Conservation (phyloP, 352 stramenopile genomes). For the Globisporangium ultimum region DNA sequence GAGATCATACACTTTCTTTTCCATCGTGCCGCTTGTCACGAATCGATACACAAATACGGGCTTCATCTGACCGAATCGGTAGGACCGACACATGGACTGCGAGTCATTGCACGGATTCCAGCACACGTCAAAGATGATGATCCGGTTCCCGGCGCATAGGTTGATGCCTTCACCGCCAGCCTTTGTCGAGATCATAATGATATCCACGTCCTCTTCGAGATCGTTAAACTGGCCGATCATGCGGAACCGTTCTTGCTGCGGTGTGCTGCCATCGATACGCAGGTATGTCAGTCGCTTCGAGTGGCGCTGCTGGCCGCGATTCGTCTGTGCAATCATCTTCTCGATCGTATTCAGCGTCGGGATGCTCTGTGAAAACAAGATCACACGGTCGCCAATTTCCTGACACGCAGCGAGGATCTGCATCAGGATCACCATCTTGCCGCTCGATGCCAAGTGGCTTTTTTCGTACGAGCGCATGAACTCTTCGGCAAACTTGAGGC, state of each 20-base stretch:
- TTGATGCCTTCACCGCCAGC: conserved; percentile 88
- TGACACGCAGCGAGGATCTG: conserved; percentile 70
- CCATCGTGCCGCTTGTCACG: conserved; percentile 89
- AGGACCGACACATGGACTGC: conserved; percentile 92
- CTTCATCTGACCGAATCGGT: conserved; percentile 91
- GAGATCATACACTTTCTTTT: conserved; percentile 91
- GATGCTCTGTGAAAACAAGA: conserved; percentile 90
- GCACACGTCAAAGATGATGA: conserved; percentile 91
- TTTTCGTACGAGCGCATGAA: conserved; percentile 62
- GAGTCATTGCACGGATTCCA: conserved; percentile 92
- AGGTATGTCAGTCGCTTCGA: conserved; percentile 55
- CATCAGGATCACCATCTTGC: conserved; percentile 88
- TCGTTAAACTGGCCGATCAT: conserved; percentile 85
- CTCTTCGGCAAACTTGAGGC: conserved; percentile 62
- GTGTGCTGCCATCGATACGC: conserved; percentile 81
- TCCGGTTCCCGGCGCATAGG: conserved; percentile 83
- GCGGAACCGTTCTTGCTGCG: conserved; percentile 73
- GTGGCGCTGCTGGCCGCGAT: conserved; percentile 45
- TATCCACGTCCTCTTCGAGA: conserved; percentile 67
- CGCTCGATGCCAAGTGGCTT: conserved; percentile 60
- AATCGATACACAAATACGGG: conserved; percentile 92
- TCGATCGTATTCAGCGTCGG: conserved; percentile 80
- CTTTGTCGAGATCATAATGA: conserved; percentile 89
- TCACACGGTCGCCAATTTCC: conserved; percentile 75
- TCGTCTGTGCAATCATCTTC: conserved; percentile 61